A percentile compares a stretch with the other conserved stretches of the same genome.
These are phyloP conservation scores for Magnaporthiopsis rhizophila DNA, from an alignment of 2,329 filamentous ascomycete genomes.

Conservation along the genomic window DNA sequence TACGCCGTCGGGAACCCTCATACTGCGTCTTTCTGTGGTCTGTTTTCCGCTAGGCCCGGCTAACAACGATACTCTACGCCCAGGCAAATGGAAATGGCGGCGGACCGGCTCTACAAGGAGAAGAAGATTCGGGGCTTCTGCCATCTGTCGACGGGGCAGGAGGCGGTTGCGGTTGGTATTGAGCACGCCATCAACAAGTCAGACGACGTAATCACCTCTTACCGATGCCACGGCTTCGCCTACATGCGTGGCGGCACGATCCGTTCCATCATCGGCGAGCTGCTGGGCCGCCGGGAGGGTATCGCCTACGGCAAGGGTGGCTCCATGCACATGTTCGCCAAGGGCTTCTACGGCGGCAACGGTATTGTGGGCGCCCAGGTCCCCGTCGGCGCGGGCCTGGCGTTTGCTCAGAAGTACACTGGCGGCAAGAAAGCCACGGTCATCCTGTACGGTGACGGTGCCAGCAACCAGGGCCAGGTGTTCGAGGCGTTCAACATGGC, in stretches of 20 bases:
- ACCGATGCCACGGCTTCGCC: conserved; percentile 98
- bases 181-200: conserved; percentile 88
- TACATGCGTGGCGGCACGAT: conserved; percentile 90
- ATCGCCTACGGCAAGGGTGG: conserved; percentile 99
- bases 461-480: conserved; percentile 97
- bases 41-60: neutral
- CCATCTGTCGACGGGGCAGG: conserved; percentile 94
- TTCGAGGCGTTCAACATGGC: conserved; percentile 99
- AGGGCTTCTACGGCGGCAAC: conserved; percentile 97
- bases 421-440: conserved; percentile 79
- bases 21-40: neutral
- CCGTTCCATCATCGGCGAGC: conserved; percentile 89
- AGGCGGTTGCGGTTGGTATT: conserved; percentile 94
- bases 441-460: conserved; percentile 94
- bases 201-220: conserved; percentile 95
- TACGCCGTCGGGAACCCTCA: conserved; percentile 38
- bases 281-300: conserved; percentile 89
- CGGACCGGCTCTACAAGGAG: conserved; percentile 98
- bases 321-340: conserved; percentile 99
- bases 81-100: conserved; percentile 99
- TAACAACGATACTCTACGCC: conserved; percentile 2
- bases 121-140: conserved; percentile 99
- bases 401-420: conserved; percentile 94
- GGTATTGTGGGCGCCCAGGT: conserved; percentile 99
- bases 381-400: conserved; percentile 90